A percentile compares a stretch with the other conserved stretches of the same genome.
Evolutionary conservation across 495 filamentous ascomycete genomes (phyloP).

Genomic region (Aspergillus incahuasiensis): DNA sequence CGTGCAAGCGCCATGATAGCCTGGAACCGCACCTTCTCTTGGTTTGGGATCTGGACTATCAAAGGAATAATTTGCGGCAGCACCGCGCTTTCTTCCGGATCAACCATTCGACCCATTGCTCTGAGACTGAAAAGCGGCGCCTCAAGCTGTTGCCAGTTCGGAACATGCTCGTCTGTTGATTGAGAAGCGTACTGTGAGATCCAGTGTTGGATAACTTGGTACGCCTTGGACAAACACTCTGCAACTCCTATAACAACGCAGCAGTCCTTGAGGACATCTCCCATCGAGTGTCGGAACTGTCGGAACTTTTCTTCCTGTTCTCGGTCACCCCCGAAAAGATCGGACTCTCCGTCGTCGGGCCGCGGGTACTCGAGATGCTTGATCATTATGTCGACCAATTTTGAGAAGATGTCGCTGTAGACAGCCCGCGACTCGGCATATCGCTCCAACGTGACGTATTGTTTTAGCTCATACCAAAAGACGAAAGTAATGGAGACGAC

Average conservation of each 20-base stretch:
- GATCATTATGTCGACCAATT: constrained; percentile 90
- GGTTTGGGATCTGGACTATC: constrained; percentile 88
- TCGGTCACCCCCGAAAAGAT: constrained; percentile 92
- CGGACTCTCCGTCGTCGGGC: constrained; percentile 70
- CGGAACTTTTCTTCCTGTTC: constrained; percentile 97
- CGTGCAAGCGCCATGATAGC: constrained; percentile 94
- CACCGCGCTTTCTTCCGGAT: constrained; percentile 76
- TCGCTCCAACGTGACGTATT: constrained; percentile 83
- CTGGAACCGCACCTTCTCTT: constrained; percentile 94
- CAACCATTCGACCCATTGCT: constrained; percentile 97
- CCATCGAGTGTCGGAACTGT: constrained; percentile 94
- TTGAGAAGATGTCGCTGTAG: constrained; percentile 73
- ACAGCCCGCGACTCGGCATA: constrained; percentile 76
- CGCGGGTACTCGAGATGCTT: constrained; percentile 84
- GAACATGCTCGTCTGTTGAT: constrained; percentile 68
- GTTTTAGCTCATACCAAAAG: constrained; percentile 99
- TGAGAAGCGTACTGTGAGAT: constrained; percentile 73
- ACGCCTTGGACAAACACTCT: constrained; percentile 84
- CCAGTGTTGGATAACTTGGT: constrained; percentile 80
- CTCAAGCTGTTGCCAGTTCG: constrained; percentile 94
- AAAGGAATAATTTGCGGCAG: constrained; percentile 86
- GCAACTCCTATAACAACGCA: constrained; percentile 92
- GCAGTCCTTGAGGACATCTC: constrained; percentile 95
- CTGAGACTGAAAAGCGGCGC: constrained; percentile 92
- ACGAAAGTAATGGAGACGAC: constrained; percentile 87